Percentiles rank a stretch among this genome's conserved stretches.
Evolutionary conservation across 352 stramenopile species (phyloP).

Genomic region (Phytopythium aichiense): DNA sequence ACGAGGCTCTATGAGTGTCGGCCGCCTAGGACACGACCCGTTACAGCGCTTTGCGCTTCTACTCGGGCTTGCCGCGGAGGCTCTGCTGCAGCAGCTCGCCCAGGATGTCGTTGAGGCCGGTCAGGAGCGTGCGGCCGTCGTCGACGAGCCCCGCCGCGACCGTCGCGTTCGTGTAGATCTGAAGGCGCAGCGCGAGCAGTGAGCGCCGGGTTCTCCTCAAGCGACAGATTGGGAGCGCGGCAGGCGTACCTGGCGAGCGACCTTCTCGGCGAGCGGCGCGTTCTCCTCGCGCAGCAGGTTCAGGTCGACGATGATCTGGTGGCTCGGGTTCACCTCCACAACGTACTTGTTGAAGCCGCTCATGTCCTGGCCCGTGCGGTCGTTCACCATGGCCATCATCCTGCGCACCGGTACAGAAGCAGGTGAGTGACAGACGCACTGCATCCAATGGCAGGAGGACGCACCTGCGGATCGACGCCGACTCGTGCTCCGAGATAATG

Average conservation of each 20-base stretch:
- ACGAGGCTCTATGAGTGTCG: too few relatives aligned
- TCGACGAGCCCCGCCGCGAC: constrained; percentile 98
- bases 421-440: background rate
- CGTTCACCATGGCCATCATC: constrained; percentile 99
- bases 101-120: constrained; percentile 95
- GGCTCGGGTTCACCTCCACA: constrained; percentile 98
- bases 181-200: constrained; percentile 24
- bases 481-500: constrained; percentile 99
- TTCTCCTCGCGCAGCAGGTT: constrained; percentile 86
- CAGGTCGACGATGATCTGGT: constrained; percentile 96
- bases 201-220: background rate
- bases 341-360: constrained; percentile 89
- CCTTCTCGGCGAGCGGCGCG: constrained; percentile 78
- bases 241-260: constrained; percentile 59
- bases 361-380: constrained; percentile 52
- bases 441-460: constrained; percentile 1
- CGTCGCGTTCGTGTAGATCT: constrained; percentile 98
- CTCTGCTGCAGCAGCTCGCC: constrained; percentile 78
- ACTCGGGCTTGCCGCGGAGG: constrained; percentile 53
- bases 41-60: background rate
- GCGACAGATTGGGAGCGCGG: background rate
- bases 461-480: constrained; percentile 92
- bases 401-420: constrained; percentile 19
- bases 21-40: too few relatives aligned
- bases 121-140: constrained; percentile 96